These are phyloP conservation scores for Funneliformis geosporum DNA, from an alignment of 192 early-diverging fungal genomes.

Conservation along the genomic window DNA sequence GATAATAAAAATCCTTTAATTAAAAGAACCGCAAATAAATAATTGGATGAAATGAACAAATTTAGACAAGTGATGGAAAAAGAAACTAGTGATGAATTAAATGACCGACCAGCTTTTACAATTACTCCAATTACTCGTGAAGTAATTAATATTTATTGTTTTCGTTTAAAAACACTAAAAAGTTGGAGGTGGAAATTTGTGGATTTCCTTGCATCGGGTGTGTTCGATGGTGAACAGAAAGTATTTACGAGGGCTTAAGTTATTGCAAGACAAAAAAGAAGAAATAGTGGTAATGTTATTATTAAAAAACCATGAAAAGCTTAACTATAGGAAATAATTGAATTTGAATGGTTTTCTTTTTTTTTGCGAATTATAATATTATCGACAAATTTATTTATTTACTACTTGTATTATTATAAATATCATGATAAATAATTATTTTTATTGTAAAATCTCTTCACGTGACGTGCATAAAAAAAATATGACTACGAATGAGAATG, in stretches of 20 bases:
- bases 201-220: background rate
- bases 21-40: background rate
- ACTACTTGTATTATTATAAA: no score
- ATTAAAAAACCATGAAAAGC: no score
- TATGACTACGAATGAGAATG: no score
- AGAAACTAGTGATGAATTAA: background rate
- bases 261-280: slow-evolving; percentile 5
- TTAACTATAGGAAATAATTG: no score
- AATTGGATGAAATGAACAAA: background rate
- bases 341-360: no score
- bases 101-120: background rate
- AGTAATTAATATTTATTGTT: background rate
- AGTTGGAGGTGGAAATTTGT: slow-evolving; percentile 6
- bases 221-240: background rate
- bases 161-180: background rate
- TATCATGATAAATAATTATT: no score
- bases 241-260: background rate
- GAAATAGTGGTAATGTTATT: no score
- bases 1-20: background rate
- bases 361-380: background rate
- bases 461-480: no score
- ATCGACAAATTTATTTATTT: no score
- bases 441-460: no score
- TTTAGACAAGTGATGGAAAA: background rate
- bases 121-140: background rate